These are phyloP conservation scores for Aphanomyces euteiches DNA, from an alignment of 352 stramenopile genomes.

Conservation along the genomic window DNA sequence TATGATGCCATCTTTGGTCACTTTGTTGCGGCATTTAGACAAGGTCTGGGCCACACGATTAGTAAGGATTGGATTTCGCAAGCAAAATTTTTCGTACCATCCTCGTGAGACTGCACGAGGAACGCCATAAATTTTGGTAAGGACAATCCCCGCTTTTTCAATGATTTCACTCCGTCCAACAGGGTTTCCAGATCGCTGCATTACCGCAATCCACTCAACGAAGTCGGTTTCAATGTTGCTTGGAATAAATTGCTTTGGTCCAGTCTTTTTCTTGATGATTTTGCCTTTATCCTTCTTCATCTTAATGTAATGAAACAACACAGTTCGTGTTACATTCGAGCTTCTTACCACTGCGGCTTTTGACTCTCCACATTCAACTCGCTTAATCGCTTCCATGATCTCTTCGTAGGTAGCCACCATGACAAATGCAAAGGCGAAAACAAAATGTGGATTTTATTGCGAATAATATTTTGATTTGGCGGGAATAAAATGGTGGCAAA, in stretches of 20 bases:
- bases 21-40: background rate
- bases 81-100: constrained; percentile 1
- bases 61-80: background rate
- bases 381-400: background rate
- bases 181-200: background rate
- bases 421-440: background rate
- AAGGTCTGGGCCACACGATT: background rate
- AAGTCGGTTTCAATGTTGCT: background rate
- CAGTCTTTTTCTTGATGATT: background rate
- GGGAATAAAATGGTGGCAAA: too few relatives aligned
- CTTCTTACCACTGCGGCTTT: background rate
- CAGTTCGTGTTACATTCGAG: background rate
- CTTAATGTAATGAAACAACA: constrained; percentile 7
- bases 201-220: constrained; percentile 6
- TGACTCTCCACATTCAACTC: background rate
- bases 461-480: background rate
- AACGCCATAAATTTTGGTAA: background rate
- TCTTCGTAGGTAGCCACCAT: background rate
- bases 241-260: background rate
- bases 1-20: background rate
- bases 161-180: constrained; percentile 9
- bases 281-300: background rate
- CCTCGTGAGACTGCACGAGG: background rate
- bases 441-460: background rate
- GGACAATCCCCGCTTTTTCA: background rate